These are phyloP conservation scores for Opeltia flavorubescens DNA, from an alignment of 495 filamentous ascomycete genomes.

Conservation along the genomic window DNA sequence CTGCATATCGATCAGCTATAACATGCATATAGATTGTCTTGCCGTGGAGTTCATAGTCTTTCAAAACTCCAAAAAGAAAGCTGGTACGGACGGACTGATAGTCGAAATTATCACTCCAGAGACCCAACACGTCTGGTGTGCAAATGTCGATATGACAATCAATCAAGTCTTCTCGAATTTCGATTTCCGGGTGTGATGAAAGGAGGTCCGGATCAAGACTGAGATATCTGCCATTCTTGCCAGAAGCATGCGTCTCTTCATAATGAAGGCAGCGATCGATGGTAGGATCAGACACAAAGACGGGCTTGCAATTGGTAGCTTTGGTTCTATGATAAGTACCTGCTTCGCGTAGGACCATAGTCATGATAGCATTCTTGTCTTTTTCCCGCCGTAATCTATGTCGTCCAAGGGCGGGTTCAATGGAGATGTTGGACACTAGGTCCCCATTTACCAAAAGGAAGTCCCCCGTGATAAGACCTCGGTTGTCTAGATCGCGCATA, in stretches of 20 bases:
- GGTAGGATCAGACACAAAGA: slow-evolving; percentile 73
- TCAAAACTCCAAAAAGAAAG: slow-evolving; percentile 81
- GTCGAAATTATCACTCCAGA: slow-evolving; percentile 97
- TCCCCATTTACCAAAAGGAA: slow-evolving; percentile 91
- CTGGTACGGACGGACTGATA: slow-evolving; percentile 79
- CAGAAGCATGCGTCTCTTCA: slow-evolving; percentile 48
- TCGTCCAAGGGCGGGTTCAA: slow-evolving; percentile 61
- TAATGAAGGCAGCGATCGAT: slow-evolving; percentile 83
- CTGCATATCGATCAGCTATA: slow-evolving; percentile 60
- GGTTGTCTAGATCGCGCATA: slow-evolving; percentile 83
- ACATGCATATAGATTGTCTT: slow-evolving; percentile 93
- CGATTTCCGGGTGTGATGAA: slow-evolving; percentile 47
- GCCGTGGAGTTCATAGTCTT: slow-evolving; percentile 91
- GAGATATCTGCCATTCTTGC: slow-evolving; percentile 32
- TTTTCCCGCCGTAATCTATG: slow-evolving; percentile 70
- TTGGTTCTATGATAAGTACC: slow-evolving; percentile 64
- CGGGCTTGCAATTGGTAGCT: slow-evolving; percentile 54
- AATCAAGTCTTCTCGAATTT: slow-evolving; percentile 74
- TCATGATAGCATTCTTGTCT: slow-evolving; percentile 97
- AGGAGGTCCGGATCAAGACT: slow-evolving; percentile 64
- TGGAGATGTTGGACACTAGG: slow-evolving; percentile 77
- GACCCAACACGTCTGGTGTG: slow-evolving; percentile 81
- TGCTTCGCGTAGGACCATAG: slow-evolving; percentile 74
- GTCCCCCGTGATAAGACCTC: slow-evolving; percentile 73
- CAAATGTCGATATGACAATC: slow-evolving; percentile 97